Conservation (phyloP, 2,329 filamentous ascomycete species). For the Achaetomium macrosporum region DNA sequence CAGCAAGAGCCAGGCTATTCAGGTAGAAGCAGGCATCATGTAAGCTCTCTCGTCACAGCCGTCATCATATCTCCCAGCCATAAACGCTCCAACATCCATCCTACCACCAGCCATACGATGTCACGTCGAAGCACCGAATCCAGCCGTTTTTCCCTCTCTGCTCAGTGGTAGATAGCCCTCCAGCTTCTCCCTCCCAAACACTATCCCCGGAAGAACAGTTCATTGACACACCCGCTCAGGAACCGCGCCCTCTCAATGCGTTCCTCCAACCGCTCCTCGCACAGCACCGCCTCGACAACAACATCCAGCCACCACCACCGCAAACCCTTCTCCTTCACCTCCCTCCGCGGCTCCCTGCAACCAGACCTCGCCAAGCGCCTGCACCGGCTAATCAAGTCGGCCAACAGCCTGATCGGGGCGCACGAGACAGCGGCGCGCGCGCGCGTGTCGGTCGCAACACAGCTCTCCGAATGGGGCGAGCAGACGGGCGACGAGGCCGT, state of each 20-base stretch:
- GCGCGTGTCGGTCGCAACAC: conserved; percentile 75
- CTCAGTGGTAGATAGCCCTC: conserved; percentile 17
- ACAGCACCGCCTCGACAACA: conserved; percentile 42
- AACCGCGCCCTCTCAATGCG: conserved; percentile 70
- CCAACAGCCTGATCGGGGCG: conserved; percentile 80
- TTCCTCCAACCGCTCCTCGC: conserved; percentile 47
- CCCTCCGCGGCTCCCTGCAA: conserved; percentile 71
- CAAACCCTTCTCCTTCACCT: conserved; percentile 70
- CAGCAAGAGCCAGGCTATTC: no score
- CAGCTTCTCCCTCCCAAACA: not conserved
- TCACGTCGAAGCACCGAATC: conserved; percentile 21
- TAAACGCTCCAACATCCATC: not conserved
- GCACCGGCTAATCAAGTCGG: conserved; percentile 88
- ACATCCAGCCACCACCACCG: conserved; percentile 35
- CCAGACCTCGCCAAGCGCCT: conserved; percentile 85
- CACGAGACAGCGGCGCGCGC: conserved; percentile 83
- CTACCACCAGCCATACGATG: conserved; percentile 14
- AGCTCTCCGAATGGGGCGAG: conserved; percentile 96
- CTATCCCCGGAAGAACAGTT: no score
- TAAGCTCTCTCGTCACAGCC: conserved; percentile 14
- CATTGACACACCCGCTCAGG: conserved; percentile 40
- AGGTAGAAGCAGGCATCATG: conserved; percentile 13
- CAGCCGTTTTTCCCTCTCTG: conserved; percentile 18
- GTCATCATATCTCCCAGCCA: not conserved
- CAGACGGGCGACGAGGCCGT: conserved; percentile 75